Base-by-base conservation (phyloP, 495 filamentous ascomycete genomes). In the Extremus antarcticus region DNA sequence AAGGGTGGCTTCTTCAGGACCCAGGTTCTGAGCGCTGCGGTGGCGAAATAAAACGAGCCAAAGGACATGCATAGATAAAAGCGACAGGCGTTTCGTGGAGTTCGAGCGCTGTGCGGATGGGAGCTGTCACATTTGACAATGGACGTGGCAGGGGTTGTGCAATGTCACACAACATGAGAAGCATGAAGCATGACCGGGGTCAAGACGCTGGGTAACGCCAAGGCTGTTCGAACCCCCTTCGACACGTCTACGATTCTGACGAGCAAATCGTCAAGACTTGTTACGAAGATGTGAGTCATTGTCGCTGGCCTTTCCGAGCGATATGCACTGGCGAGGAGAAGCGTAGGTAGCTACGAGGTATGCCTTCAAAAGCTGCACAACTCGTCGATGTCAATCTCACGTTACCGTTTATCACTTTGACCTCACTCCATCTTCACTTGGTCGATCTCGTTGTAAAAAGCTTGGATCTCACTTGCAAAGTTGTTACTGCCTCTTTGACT, bases 1-100 rank as follows among this genome's bases (percentile, higher is more conserved):
- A 92, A 92, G 79, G 90, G 90, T 62, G 88, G 87, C 50, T 92
- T 94, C 77, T 92, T 94, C 77, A 76, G 88, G 45, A 73, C 70
- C 25, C 70, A 73, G 43, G 70, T 73, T 0, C 64, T 73, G 8
- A 67, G 61, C 41, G 65, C 68, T 9, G 70, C 70, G 10, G 70
- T 73, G 16, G 70, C 67, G 41, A 69, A 63, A 32, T 65, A 59
- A 21, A 17, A 21, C n/a, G n/a, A n/a, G n/a, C n/a, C n/a, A n/a
- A n/a, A n/a, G n/a, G n/a, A n/a, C n/a, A n/a, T n/a, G n/a, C n/a
- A n/a, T n/a, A n/a, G n/a, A n/a, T n/a, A 21, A 22, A 21, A 48
- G 46, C 46, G 46, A 48, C 20, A 9, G 46, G 46, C 46, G 46
- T 48, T n/a, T 48, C 41, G 19, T 4, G 41, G 41, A 45, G 41